Base-by-base conservation (phyloP, 768 basidiomycete species). In the Russula sp. region DNA sequence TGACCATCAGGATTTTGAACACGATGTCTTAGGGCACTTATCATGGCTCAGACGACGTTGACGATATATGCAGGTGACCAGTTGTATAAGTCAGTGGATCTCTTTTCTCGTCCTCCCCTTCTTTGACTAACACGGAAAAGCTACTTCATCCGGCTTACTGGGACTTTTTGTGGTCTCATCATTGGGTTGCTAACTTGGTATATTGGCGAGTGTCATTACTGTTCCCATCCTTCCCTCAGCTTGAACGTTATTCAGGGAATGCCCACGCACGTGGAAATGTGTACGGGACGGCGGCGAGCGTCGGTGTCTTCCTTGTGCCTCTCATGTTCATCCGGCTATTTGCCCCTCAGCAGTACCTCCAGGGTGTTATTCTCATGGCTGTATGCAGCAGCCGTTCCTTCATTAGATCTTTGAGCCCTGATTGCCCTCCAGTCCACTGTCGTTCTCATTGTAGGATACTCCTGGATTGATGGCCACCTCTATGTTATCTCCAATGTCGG, bases 21-120 rank as follows among this genome's bases (percentile, higher is more conserved):
- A 38, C 6, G 29, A n/a, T 39, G 14, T 20, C 34, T 6, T 45
- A 76, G 81, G 82, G 81, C 81, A 5, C 70, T 84, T 51, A 82
- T 84, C 67, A 84, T 83, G 80, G 78, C 81, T 0, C 84, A 85
- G 65, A 83, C 80, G 1, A 82, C 79, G 14, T 60, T 84, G 56
- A 82, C 79, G 49, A 76, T 84, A 39, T 84, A 78, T 66, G 76
- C 78, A 3, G 81, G 82, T 9, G 83, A 85, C 69, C 84, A 85
- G 68, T 76, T 84, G 6, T 78, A 68, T 70, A 79, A 79, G 78
- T 78, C 54, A 32, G 73, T 66, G 8, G 7, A n/a, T 48, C 5
- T 20, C 39, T 16, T 7, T n/a, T 7, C 39, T 36, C 9, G 36
- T 48, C n/a, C n/a, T 45, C 42, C 14, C 47, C 47, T 29, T 41